Base-by-base conservation (phyloP, 2,329 filamentous ascomycete species). In the Cladosporium sp. region DNA sequence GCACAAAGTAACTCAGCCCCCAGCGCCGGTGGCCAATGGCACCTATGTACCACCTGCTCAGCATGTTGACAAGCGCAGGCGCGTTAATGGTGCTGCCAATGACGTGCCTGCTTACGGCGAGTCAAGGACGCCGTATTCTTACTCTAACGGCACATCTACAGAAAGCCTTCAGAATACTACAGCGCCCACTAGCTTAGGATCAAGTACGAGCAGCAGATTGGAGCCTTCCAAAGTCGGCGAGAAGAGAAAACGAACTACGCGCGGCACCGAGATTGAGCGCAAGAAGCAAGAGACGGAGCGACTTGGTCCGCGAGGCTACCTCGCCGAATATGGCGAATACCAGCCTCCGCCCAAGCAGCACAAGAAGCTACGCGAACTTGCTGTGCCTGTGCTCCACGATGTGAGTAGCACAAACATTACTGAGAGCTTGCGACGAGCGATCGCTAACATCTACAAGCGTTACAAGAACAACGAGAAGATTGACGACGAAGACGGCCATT, bases 401-500 rank as follows among this genome's bases (percentile, higher is more conserved):
- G 84, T 87, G 76, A 73, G 82, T 73, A 50, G 19, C 5, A 36
- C 34, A 42, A 5, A 15, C 32, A 6, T 25, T 2, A 19, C 15
- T 20, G 19, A n/a, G 9, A 32, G 28, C 34, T 20, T 49, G 6
- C 42, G 4, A 49, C 49, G 45, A 48, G 17, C 12, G 35, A 37
- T 20, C 35, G 10, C 19, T 50, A 17, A 53, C n/a, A 3, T 13
- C 44, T 13, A 10, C 51, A 61, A 66, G 67, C 70, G 63, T 50
- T 65, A 63, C 52, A 70, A 69, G 62, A 63, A 61, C 36, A 64
- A 59, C 63, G 80, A 86, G 65, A 94, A 95, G 71, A 88, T 94
- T 44, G 94, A 99, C 68, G 94, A 99, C 64, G 91, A 97, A 45
- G 94, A 99, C 67, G 94, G 94, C 4, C 94, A 99, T 74, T 99